Evolutionary conservation across 2,329 filamentous ascomycete genomes (phyloP).

Genomic region (Xylariaceae sp.): DNA sequence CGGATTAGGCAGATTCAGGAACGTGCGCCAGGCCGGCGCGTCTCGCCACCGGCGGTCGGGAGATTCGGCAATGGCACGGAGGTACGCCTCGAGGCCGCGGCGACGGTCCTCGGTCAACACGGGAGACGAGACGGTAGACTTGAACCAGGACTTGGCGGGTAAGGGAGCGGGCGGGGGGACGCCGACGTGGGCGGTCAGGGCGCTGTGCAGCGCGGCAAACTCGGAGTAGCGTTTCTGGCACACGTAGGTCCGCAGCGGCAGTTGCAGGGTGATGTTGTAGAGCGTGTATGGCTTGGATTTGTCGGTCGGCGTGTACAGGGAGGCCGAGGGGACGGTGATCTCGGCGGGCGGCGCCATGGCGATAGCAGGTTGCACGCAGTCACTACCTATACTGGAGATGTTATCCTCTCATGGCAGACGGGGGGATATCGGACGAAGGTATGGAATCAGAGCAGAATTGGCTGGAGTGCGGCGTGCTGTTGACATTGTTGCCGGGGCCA

Average conservation of each 20-base stretch:
- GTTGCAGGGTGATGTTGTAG: slow-evolving; percentile 73
- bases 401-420: neutral
- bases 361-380: neutral
- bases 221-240: slow-evolving; percentile 81
- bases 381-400: neutral
- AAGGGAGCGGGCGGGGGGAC: slow-evolving; percentile 62
- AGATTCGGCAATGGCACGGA: slow-evolving; percentile 65
- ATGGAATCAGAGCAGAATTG: neutral
- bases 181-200: slow-evolving; percentile 57
- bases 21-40: slow-evolving; percentile 66
- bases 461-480: neutral
- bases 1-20: slow-evolving; percentile 62
- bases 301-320: slow-evolving; percentile 45
- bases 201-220: slow-evolving; percentile 62
- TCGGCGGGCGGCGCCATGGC: slow-evolving; percentile 62
- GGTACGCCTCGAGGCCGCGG: slow-evolving; percentile 63
- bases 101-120: slow-evolving; percentile 70
- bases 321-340: slow-evolving; percentile 65
- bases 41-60: slow-evolving; percentile 75
- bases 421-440: neutral
- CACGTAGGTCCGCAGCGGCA: slow-evolving; percentile 71
- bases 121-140: slow-evolving; percentile 64
- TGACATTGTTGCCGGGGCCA: neutral
- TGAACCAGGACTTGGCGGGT: slow-evolving; percentile 73
- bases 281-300: slow-evolving; percentile 66